These are phyloP conservation scores for Vicia sativa DNA, from an alignment of 306 rosid genomes.

Conservation along the genomic window DNA sequence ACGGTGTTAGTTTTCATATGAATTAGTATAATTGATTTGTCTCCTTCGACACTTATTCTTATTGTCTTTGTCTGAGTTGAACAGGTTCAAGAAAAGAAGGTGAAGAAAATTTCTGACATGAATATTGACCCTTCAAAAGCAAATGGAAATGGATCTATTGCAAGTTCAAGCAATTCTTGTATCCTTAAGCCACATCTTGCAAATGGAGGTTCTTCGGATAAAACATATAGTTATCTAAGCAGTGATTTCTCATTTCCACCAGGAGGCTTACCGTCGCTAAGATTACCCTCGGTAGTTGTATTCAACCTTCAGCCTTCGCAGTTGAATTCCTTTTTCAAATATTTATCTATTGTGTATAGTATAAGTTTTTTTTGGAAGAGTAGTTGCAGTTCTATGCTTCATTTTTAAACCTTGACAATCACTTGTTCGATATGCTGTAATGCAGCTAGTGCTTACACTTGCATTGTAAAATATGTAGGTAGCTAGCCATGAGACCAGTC, in stretches of 20 bases:
- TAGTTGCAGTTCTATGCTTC: slow-evolving; percentile 15
- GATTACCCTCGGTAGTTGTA: slow-evolving; percentile 85
- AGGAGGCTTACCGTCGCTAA: slow-evolving; percentile 78
- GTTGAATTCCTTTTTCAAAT: slow-evolving; percentile 1
- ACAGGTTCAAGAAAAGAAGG: slow-evolving; percentile 98
- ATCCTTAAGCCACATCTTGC: slow-evolving; percentile 64
- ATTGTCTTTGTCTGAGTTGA: slow-evolving; percentile 43
- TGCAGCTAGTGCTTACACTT: slow-evolving; percentile 39
- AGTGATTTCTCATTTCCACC: slow-evolving; percentile 73
- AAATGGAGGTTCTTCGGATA: slow-evolving; percentile 79
- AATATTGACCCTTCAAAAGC: slow-evolving; percentile 78
- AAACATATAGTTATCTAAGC: slow-evolving; percentile 55
- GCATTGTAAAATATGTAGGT: slow-evolving; percentile 59
- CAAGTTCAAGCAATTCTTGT: slow-evolving; percentile 80
- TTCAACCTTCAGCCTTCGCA: slow-evolving; percentile 32
- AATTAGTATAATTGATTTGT: slow-evolving; percentile 29
- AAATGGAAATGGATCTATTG: slow-evolving; percentile 76
- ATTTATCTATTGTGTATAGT: background rate
- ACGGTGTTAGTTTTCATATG: background rate
- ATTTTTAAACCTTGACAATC: slow-evolving; percentile 28
- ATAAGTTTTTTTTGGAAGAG: background rate
- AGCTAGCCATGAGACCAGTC: slow-evolving; percentile 82
- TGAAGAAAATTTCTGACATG: slow-evolving; percentile 89
- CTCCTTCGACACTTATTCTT: slow-evolving; percentile 30
- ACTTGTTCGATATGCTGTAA: slow-evolving; percentile 18